Evolutionary conservation across 148 eudicot genomes (phyloP).

Genomic region (Chenopodium suecicum): DNA sequence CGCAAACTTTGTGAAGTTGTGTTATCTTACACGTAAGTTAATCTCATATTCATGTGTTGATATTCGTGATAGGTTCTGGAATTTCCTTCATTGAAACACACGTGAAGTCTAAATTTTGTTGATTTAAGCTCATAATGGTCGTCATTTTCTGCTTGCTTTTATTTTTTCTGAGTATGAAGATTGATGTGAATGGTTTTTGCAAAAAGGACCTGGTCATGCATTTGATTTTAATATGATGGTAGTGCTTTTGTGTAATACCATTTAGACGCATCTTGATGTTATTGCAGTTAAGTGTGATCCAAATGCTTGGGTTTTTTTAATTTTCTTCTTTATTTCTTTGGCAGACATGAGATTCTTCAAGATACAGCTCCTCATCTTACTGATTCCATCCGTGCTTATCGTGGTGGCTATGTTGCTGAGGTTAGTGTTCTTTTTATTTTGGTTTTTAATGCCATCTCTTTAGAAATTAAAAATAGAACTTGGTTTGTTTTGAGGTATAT

Average conservation of each 20-base stretch:
- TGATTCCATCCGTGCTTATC: constrained; percentile 72
- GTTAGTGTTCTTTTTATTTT: constrained; percentile 36
- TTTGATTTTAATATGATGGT: not conserved
- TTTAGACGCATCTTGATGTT: not conserved
- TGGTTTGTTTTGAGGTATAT: not conserved
- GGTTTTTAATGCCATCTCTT: not conserved
- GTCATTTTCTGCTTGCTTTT: too few species aligned
- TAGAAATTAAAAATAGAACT: not conserved
- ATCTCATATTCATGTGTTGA: not conserved
- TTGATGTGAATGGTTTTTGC: not conserved
- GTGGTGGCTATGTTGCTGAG: constrained; percentile 88
- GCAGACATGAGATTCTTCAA: constrained; percentile 88
- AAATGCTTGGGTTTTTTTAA: not conserved
- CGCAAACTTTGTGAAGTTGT: constrained; percentile 98
- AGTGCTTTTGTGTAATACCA: not conserved
- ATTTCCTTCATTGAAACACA: not conserved
- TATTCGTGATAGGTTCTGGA: not conserved
- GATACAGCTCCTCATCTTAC: constrained; percentile 74
- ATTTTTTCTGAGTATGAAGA: not conserved
- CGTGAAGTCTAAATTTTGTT: not conserved
- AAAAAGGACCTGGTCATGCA: not conserved
- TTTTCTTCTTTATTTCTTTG: constrained; percentile 18
- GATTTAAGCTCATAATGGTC: not conserved
- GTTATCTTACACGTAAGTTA: constrained; percentile 80
- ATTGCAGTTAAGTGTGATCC: not conserved